Evolutionary conservation across 768 basidiomycete genomes (phyloP).

Genomic region (Artomyces pyxidatus): DNA sequence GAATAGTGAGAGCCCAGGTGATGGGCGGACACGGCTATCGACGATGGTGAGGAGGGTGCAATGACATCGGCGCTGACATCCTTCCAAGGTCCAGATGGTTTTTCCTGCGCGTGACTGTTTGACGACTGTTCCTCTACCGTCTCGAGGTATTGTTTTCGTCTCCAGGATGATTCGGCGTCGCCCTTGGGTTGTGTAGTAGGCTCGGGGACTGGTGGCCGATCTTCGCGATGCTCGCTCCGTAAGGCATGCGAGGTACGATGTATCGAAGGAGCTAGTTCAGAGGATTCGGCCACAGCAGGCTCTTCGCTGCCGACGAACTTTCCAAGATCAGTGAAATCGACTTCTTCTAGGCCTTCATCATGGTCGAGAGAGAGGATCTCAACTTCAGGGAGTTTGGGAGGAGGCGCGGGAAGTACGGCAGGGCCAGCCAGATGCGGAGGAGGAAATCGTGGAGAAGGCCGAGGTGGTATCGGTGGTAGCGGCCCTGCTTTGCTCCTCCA

Average conservation of each 20-base stretch:
- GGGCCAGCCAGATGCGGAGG: conserved; percentile 27
- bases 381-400: conserved; percentile 26
- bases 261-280: conserved; percentile 10
- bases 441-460: conserved; percentile 15
- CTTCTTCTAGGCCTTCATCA: conserved; percentile 65
- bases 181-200: conserved; percentile 17
- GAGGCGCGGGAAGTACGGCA: conserved; percentile 23
- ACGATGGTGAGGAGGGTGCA: background rate
- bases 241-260: no score
- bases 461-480: conserved; percentile 21
- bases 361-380: conserved; percentile 33
- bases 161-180: conserved; percentile 36
- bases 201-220: no score
- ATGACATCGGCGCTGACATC: background rate
- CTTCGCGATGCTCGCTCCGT: no score
- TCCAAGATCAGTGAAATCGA: conserved; percentile 73
- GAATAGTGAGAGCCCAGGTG: no score
- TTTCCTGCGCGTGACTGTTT: no score
- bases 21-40: background rate
- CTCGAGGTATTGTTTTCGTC: conserved; percentile 25
- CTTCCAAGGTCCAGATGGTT: background rate
- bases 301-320: conserved; percentile 48
- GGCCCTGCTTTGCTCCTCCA: conserved; percentile 54
- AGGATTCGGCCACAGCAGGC: conserved; percentile 13
- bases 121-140: no score